These are phyloP conservation scores for Elasticomyces elasticus DNA, from an alignment of 495 filamentous ascomycete genomes.

Conservation along the genomic window DNA sequence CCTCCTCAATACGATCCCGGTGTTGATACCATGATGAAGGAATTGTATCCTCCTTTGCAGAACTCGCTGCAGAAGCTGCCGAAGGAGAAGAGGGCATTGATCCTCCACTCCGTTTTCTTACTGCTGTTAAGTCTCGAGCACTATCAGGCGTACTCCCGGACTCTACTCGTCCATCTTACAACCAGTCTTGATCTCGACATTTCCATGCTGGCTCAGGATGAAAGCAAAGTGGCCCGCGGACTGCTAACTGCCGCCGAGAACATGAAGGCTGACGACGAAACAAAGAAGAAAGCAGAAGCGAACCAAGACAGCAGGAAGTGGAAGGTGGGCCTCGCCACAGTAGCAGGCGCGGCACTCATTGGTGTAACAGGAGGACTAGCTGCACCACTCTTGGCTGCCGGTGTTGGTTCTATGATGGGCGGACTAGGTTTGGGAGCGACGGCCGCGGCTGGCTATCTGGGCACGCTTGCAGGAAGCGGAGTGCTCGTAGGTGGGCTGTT, in stretches of 20 bases:
- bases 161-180: conserved; percentile 30
- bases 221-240: conserved; percentile 50
- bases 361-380: conserved; percentile 74
- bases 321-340: conserved; percentile 77
- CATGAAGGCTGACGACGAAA: conserved; percentile 57
- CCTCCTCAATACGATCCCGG: conserved; percentile 21
- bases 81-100: conserved; percentile 26
- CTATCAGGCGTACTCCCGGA: conserved; percentile 33
- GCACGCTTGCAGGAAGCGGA: conserved; percentile 63
- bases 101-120: conserved; percentile 31
- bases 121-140: conserved; percentile 33
- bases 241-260: conserved; percentile 63
- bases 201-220: conserved; percentile 28
- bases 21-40: conserved; percentile 20
- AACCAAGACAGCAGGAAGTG: conserved; percentile 55
- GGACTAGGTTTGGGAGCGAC: conserved; percentile 70
- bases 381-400: conserved; percentile 70
- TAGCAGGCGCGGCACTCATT: conserved; percentile 65
- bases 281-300: conserved; percentile 58
- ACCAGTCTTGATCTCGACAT: conserved; percentile 27
- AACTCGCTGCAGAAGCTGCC: conserved; percentile 25
- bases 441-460: conserved; percentile 69
- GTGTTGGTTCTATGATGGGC: conserved; percentile 72
- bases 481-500: conserved; percentile 76
- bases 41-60: conserved; percentile 28